Percentiles rank a stretch among this genome's conserved stretches.
Evolutionary conservation across 139 green algal species (phyloP).

Genomic region (Coelastrella sp.): DNA sequence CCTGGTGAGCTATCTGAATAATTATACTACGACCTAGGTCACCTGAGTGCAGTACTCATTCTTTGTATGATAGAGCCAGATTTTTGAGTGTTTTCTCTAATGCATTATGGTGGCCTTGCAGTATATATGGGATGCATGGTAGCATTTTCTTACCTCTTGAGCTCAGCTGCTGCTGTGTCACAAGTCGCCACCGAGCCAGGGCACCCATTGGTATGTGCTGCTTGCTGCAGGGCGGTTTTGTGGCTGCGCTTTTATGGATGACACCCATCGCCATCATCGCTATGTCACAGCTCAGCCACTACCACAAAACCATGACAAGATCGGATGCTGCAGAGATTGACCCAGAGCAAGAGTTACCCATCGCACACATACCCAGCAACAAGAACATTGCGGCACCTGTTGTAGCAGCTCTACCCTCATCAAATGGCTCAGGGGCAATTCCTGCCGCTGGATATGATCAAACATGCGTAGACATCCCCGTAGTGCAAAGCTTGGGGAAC

Average conservation of each 20-base stretch:
- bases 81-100: no score
- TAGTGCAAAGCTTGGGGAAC: no score
- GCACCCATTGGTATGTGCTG: background rate
- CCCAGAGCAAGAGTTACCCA: no score
- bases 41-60: background rate
- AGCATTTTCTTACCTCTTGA: background rate
- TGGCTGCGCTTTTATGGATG: slow-evolving; percentile 32
- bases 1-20: background rate
- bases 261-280: slow-evolving; percentile 2
- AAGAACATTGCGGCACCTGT: no score
- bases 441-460: no score
- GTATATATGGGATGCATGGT: no score
- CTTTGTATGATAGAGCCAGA: no score
- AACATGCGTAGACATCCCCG: no score
- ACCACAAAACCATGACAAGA: background rate
- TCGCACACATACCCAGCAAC: no score
- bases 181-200: background rate
- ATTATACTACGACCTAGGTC: background rate
- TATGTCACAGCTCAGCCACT: background rate
- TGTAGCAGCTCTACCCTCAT: no score
- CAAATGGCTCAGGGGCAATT: no score
- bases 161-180: background rate
- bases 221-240: slow-evolving; percentile 19
- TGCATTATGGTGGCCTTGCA: no score
- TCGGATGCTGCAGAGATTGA: background rate